Evolutionary conservation across 441 rosid species (phyloP).

Genomic region (Bocquillonia castaneifolia): DNA sequence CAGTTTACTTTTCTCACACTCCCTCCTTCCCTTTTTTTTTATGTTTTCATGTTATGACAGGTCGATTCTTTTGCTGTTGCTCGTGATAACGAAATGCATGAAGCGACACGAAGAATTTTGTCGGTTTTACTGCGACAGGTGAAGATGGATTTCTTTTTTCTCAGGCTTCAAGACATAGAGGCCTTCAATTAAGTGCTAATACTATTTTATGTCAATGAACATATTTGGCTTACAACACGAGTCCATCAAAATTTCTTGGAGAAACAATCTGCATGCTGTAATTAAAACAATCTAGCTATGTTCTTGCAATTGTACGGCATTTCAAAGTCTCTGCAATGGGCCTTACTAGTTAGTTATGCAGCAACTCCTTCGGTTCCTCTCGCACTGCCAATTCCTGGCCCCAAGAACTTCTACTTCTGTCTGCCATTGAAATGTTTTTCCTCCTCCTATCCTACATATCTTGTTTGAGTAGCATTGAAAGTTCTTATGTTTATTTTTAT

Average conservation of each 20-base stretch:
- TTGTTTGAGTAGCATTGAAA: neutral
- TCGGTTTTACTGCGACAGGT: constrained; percentile 94
- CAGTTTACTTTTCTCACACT: neutral
- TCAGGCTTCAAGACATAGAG: neutral
- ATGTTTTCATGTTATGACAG: constrained; percentile 29
- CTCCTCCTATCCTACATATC: neutral
- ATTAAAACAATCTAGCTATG: neutral
- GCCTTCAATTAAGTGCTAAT: neutral
- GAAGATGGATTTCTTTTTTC: constrained; percentile 4
- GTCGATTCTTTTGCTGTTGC: constrained; percentile 89
- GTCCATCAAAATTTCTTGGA: neutral
- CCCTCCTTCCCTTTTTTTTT: neutral
- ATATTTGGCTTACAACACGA: neutral
- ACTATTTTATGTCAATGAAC: neutral
- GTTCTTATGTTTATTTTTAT: neutral
- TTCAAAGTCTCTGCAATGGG: neutral
- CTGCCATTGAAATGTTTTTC: neutral
- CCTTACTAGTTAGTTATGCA: constrained; percentile 1
- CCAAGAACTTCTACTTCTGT: neutral
- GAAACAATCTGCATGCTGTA: neutral
- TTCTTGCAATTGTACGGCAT: neutral
- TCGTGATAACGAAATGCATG: constrained; percentile 85
- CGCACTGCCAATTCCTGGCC: neutral
- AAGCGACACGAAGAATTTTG: constrained; percentile 90
- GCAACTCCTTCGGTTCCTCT: neutral